Evolutionary conservation across 441 rosid species (phyloP), one percentile per base, ranked within the genome.

Genomic region (Erodium texanum): DNA sequence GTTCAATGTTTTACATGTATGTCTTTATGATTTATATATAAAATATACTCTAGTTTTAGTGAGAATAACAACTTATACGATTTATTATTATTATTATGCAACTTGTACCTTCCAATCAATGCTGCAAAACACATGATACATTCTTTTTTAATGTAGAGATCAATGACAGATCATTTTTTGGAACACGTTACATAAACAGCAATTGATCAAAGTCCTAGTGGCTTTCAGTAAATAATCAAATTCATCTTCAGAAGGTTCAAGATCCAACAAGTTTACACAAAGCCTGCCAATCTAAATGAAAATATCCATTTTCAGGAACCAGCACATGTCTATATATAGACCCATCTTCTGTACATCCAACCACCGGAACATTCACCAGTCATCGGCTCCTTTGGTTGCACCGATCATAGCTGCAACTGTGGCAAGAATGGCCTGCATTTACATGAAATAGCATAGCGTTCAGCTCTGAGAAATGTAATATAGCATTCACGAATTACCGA

Each of bases 341-440:
- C n/a, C 20, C 58, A 50, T 3, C n/a, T n/a, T 50, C 58, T 50
- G 58, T 50, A 50, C 58, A 50, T 50, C 58, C 19, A 50, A n/a
- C 14, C 58, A 15, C 58, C 58, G 2, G 58, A 16, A 50, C 1
- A 50, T 50, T 68, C 24, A 78, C 87, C 89, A 79, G 1, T 74
- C 83, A 62, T 76, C 65, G 64, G 82, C 77, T 68, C 89, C 97
- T 77, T 76, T 86, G 5, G 96, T 72, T 64, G 71, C 90, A 36
- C 95, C 95, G 61, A 93, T 68, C 66, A 90, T 58, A 73, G 89
- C 74, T 69, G 84, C 97, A 38, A 93, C 72, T 0, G 90, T 85
- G 2, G 83, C 97, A 64, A 87, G 76, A 73, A 86, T 36, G n/a
- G 97, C 97, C 97, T 93, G 93, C 77, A 78, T 23, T 24, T 24